A percentile compares a stretch with the other conserved stretches of the same genome.
Conservation (phyloP, 2,329 filamentous ascomycete species). For the Botrytis hyacinthi region DNA sequence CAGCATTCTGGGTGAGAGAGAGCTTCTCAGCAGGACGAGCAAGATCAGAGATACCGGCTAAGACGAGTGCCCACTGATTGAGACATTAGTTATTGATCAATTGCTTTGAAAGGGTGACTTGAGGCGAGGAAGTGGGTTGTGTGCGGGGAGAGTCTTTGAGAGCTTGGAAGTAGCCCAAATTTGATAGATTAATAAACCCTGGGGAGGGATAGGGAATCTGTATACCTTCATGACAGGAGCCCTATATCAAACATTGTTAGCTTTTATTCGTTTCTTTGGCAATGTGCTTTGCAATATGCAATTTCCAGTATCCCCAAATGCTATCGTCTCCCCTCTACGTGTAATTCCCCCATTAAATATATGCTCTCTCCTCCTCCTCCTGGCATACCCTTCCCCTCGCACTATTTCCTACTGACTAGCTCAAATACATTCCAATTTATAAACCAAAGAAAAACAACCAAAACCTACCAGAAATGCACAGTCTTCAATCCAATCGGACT, state of each 20-base stretch:
- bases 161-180: not conserved
- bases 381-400: no score
- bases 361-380: not conserved
- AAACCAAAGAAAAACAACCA: not conserved
- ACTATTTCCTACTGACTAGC: not conserved
- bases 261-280: not conserved
- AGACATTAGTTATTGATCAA: not conserved
- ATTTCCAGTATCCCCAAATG: not conserved
- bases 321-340: not conserved
- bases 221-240: slow-evolving; percentile 86
- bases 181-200: not conserved
- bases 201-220: not conserved
- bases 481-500: slow-evolving; percentile 83
- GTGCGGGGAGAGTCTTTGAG: not conserved
- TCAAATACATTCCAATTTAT: not conserved
- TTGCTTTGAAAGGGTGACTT: not conserved
- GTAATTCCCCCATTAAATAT: no score
- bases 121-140: not conserved
- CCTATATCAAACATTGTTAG: slow-evolving; percentile 48
- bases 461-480: slow-evolving; percentile 88
- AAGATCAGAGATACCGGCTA: slow-evolving; percentile 90
- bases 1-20: slow-evolving; percentile 86
- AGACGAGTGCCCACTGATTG: slow-evolving; percentile 75
- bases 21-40: slow-evolving; percentile 88
- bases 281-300: not conserved